These are phyloP conservation scores for Trichoderma aggressivum DNA, from an alignment of 2,329 filamentous ascomycete species.

Conservation along the genomic window DNA sequence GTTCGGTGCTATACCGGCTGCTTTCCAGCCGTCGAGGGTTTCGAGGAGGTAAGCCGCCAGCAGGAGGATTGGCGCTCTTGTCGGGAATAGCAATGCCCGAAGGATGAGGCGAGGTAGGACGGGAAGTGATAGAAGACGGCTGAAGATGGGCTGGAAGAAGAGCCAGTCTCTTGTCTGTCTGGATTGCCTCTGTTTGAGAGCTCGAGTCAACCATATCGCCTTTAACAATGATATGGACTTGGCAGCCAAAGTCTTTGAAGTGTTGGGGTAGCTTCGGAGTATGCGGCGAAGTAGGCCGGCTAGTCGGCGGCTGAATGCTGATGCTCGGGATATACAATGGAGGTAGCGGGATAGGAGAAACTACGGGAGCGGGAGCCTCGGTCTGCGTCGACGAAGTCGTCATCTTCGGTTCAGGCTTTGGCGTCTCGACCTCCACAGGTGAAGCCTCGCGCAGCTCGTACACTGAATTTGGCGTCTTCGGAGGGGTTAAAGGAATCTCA, in stretches of 20 bases:
- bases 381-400: constrained; percentile 63
- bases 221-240: constrained; percentile 53
- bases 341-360: constrained; percentile 34
- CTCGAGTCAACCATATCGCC: constrained; percentile 33
- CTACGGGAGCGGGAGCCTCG: constrained; percentile 26
- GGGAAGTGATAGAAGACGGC: constrained; percentile 68
- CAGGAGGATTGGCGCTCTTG: constrained; percentile 50
- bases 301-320: constrained; percentile 83
- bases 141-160: constrained; percentile 74
- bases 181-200: constrained; percentile 87
- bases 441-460: constrained; percentile 40
- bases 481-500: constrained; percentile 53
- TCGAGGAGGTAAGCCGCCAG: constrained; percentile 54
- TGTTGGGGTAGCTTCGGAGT: constrained; percentile 75
- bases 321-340: constrained; percentile 73
- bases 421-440: constrained; percentile 32
- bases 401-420: constrained; percentile 35
- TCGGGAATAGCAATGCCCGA: constrained; percentile 30
- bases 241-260: constrained; percentile 77
- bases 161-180: constrained; percentile 72
- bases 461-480: constrained; percentile 59
- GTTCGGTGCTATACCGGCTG: constrained; percentile 45
- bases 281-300: constrained; percentile 74
- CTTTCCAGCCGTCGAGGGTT: constrained; percentile 56
- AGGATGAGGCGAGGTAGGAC: constrained; percentile 53